Conservation (phyloP, 768 basidiomycete genomes). For the Boletellus sp. region DNA sequence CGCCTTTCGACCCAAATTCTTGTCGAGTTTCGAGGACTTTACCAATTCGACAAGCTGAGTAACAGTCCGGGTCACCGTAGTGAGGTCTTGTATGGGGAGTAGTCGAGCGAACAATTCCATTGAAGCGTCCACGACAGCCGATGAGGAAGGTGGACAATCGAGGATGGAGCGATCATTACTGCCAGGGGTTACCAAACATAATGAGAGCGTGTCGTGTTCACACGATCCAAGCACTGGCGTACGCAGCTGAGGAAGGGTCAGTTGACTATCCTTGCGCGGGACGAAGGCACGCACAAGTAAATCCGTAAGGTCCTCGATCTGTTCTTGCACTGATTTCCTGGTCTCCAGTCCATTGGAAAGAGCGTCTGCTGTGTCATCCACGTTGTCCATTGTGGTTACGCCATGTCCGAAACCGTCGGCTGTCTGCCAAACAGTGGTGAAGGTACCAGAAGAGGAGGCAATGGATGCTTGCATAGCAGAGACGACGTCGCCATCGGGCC, state of each 20-base stretch:
- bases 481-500: conserved; percentile 78
- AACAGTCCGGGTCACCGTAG: conserved; percentile 51
- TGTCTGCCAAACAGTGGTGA: conserved; percentile 82
- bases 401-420: conserved; percentile 92
- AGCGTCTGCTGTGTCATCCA: conserved; percentile 40
- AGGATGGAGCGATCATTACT: conserved; percentile 44
- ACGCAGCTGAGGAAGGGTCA: conserved; percentile 31
- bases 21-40: conserved; percentile 76
- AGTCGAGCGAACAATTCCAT: conserved; percentile 83
- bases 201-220: conserved; percentile 79
- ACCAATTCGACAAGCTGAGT: conserved; percentile 60
- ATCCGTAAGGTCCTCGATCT: conserved; percentile 77
- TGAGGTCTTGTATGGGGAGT: conserved; percentile 71
- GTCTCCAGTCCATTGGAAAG: conserved; percentile 13
- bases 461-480: conserved; percentile 91
- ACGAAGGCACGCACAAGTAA: conserved; percentile 51
- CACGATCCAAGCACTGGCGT: conserved; percentile 79
- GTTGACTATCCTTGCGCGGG: not conserved
- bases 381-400: conserved; percentile 64
- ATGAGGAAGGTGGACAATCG: conserved; percentile 72
- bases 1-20: conserved; percentile 80
- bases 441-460: conserved; percentile 77
- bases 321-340: conserved; percentile 66
- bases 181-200: conserved; percentile 51
- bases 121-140: conserved; percentile 82